Conservation (phyloP, 495 filamentous ascomycete genomes). For the Clavariopsis aquatica region DNA sequence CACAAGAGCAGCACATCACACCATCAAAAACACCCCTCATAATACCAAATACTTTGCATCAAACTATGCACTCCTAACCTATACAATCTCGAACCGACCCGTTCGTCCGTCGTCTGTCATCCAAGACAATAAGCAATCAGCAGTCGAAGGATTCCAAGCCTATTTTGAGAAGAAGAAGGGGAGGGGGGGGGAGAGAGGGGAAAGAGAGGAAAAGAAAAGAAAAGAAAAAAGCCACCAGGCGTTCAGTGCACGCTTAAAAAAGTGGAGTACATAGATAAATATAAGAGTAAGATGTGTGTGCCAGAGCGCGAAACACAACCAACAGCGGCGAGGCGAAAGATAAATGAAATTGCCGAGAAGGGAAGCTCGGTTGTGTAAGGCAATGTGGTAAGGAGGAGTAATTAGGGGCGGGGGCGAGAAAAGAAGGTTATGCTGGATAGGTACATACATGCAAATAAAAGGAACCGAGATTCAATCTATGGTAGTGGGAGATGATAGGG, state of each 20-base stretch:
- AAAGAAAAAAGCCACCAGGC: not conserved
- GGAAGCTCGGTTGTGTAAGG: not conserved
- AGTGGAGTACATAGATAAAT: too few relatives aligned
- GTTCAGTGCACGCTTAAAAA: not conserved
- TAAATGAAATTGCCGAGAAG: not conserved
- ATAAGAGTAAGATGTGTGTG: not conserved
- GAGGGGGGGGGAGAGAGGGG: too few relatives aligned
- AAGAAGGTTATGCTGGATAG: not conserved
- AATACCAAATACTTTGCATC: too few relatives aligned
- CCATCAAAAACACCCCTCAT: too few relatives aligned
- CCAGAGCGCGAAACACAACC: not conserved
- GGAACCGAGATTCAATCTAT: not conserved
- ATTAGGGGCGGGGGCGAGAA: not conserved
- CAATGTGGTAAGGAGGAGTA: not conserved
- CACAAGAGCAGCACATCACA: too few relatives aligned
- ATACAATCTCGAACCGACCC: not conserved
- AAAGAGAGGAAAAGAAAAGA: not conserved
- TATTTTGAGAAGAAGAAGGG: not conserved
- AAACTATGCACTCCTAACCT: not conserved
- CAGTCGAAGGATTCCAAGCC: not conserved
- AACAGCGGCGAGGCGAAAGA: not conserved
- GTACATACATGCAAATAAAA: not conserved
- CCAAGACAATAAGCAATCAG: conserved; percentile 10
- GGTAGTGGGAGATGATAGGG: not conserved
- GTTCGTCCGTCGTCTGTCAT: conserved; percentile 1